Conservation (phyloP, 1,284 basidiomycete genomes). For the Kwoniella shivajii region DNA sequence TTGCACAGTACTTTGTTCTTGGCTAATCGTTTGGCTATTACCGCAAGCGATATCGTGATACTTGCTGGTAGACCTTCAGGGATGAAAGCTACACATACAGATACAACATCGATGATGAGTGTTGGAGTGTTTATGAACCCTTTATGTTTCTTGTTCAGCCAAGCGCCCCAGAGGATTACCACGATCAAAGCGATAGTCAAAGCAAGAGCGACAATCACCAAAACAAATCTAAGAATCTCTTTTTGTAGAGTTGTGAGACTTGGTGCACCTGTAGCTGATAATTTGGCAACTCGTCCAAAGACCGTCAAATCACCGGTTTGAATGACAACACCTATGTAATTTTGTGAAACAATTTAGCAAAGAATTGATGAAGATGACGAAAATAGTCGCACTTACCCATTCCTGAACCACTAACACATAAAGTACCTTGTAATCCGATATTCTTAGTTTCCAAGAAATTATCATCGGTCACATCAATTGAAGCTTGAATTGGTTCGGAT, state of each 20-base stretch:
- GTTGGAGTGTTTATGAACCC: slow-evolving; percentile 62
- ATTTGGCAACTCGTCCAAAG: slow-evolving; percentile 64
- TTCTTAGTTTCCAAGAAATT: slow-evolving; percentile 68
- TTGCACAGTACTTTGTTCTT: slow-evolving; percentile 65
- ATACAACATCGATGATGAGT: slow-evolving; percentile 65
- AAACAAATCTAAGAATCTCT: slow-evolving; percentile 56
- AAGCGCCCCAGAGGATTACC: slow-evolving; percentile 63
- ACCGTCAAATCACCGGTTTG: slow-evolving; percentile 64
- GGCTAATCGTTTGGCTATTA: slow-evolving; percentile 60
- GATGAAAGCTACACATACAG: slow-evolving; percentile 65
- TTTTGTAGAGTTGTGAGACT: slow-evolving; percentile 51
- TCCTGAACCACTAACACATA: slow-evolving; percentile 64
- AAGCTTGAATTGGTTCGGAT: slow-evolving; percentile 61
- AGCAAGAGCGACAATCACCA: slow-evolving; percentile 59
- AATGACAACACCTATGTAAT: slow-evolving; percentile 58
- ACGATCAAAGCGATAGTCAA: slow-evolving; percentile 57
- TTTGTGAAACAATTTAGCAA: slow-evolving; percentile 18
- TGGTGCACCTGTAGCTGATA: slow-evolving; percentile 59
- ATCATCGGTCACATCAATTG: slow-evolving; percentile 59
- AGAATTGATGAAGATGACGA: not conserved
- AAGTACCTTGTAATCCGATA: slow-evolving; percentile 66
- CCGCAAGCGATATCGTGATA: slow-evolving; percentile 54
- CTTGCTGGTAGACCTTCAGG: slow-evolving; percentile 61
- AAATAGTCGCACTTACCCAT: slow-evolving; percentile 48
- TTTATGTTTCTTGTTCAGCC: slow-evolving; percentile 57